phyloP scores from a whole-genome alignment of 257 asterid genomes.

The Osmanthus fragrans region DNA sequence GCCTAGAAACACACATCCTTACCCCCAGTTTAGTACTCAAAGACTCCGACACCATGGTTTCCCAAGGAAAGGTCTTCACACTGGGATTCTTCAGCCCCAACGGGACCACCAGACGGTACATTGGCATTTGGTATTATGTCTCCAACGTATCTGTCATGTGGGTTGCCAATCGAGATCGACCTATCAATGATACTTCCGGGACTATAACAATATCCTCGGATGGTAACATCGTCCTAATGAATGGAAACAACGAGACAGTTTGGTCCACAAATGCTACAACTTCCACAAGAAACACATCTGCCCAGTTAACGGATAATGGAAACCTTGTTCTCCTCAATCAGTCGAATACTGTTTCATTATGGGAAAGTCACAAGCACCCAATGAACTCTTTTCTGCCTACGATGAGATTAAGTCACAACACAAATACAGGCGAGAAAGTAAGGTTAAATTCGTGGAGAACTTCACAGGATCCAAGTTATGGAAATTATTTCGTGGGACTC shows the following conservation, averaged over 20 bases:
- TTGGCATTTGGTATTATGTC: neutral
- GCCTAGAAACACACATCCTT: neutral
- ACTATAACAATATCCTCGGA: conserved; percentile 29
- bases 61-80: neutral
- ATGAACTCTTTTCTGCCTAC: conserved; percentile 26
- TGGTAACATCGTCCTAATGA: conserved; percentile 39
- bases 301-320: conserved; percentile 38
- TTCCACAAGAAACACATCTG: conserved; percentile 24
- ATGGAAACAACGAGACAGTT: conserved; percentile 25
- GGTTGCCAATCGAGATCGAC: conserved; percentile 41
- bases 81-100: neutral
- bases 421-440: neutral
- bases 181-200: conserved; percentile 36
- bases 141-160: conserved; percentile 22
- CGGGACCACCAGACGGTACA: neutral
- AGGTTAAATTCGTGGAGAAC: conserved; percentile 40
- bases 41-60: neutral
- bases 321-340: conserved; percentile 35
- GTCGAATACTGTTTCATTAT: conserved; percentile 17
- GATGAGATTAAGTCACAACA: conserved; percentile 28
- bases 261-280: conserved; percentile 40
- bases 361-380: conserved; percentile 42
- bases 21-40: neutral
- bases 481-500: conserved; percentile 22
- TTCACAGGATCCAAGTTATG: conserved; percentile 34